phyloP scores from a whole-genome alignment of 2,329 filamentous ascomycete species.

The Fusarium nurragi region DNA sequence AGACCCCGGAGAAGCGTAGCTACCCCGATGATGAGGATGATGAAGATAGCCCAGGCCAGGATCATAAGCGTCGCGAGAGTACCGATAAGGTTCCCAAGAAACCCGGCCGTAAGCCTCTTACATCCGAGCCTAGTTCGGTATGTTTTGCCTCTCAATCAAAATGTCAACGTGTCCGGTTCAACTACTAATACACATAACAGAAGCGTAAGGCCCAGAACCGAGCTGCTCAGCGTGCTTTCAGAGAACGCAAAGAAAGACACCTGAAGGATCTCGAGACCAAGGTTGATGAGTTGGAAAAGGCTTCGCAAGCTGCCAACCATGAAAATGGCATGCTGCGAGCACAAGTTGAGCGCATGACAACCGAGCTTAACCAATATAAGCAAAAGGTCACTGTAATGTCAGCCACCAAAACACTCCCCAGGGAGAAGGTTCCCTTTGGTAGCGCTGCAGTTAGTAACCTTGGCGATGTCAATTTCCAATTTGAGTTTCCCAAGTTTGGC shows the following conservation, averaged over 20 bases:
- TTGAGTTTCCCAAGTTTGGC: constrained; percentile 96
- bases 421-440: constrained; percentile 57
- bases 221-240: constrained; percentile 90
- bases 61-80: constrained; percentile 78
- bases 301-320: constrained; percentile 81
- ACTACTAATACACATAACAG: constrained; percentile 55
- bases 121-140: constrained; percentile 94
- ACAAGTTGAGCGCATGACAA: constrained; percentile 88
- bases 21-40: constrained; percentile 77
- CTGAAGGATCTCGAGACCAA: constrained; percentile 85
- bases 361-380: constrained; percentile 88
- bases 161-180: neutral
- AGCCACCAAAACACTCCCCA: constrained; percentile 47
- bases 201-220: constrained; percentile 97
- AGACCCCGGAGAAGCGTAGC: constrained; percentile 74
- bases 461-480: constrained; percentile 85
- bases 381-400: constrained; percentile 77
- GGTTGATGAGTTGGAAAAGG: constrained; percentile 80
- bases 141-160: constrained; percentile 54
- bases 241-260: constrained; percentile 94
- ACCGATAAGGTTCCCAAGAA: constrained; percentile 93
- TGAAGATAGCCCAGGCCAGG: constrained; percentile 58
- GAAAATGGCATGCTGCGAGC: constrained; percentile 86
- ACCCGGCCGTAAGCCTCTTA: constrained; percentile 93
- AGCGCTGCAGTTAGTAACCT: constrained; percentile 65